phyloP scores from a whole-genome alignment of 352 stramenopile species.

The Thalassiosira oceanica region DNA sequence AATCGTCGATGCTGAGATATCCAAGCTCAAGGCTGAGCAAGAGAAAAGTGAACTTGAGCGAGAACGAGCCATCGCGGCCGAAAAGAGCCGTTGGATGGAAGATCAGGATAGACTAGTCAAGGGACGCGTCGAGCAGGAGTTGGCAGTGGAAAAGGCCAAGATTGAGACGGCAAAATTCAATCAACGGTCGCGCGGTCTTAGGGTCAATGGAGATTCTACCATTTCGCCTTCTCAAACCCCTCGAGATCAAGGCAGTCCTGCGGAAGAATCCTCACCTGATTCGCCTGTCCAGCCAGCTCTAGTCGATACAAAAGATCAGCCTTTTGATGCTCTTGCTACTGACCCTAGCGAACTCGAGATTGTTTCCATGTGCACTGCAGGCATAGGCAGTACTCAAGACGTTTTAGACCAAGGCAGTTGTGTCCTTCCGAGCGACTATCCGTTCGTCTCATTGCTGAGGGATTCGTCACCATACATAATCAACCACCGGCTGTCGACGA shows the following conservation, averaged over 20 bases:
- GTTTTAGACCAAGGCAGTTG: constrained; percentile 13
- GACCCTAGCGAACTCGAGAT: constrained; percentile 45
- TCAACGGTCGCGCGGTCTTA: too few species aligned
- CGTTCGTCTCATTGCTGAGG: constrained; percentile 83
- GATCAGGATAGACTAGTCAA: constrained; percentile 17
- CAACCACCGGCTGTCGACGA: constrained; percentile 90
- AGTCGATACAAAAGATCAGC: constrained; percentile 11
- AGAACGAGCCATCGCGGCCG: constrained; percentile 2
- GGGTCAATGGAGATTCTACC: too few species aligned
- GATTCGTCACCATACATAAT: constrained; percentile 94
- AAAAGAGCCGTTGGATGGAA: constrained; percentile 11
- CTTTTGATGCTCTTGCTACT: constrained; percentile 31
- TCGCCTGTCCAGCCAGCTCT: too few species aligned
- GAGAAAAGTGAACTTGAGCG: constrained; percentile 1
- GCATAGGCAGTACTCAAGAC: constrained; percentile 28
- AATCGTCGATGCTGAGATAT: constrained; percentile 8
- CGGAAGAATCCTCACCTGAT: too few species aligned
- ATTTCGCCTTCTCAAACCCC: too few species aligned
- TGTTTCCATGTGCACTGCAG: constrained; percentile 42
- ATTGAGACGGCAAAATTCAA: constrained; percentile 3
- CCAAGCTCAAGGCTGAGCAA: constrained; percentile 9
- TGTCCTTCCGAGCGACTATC: constrained; percentile 39
- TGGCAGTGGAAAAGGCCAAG: constrained; percentile 20
- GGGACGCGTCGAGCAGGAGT: constrained; percentile 13
- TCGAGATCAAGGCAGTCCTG: too few species aligned